Evolutionary conservation across 2,329 filamentous ascomycete genomes (phyloP).

Genomic region (Colletotrichum karsti): DNA sequence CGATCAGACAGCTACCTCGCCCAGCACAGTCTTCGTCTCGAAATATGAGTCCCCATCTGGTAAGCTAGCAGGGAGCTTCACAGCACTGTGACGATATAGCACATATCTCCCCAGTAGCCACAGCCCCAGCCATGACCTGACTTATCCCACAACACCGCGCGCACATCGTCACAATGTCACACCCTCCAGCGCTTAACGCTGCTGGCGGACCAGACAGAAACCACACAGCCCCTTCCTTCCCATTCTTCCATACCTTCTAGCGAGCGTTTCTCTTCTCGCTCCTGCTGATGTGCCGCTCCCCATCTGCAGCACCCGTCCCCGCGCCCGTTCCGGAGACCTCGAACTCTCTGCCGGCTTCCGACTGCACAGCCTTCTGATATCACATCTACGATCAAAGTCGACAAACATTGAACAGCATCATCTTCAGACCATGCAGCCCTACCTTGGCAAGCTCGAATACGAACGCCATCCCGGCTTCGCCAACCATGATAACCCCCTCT

Average conservation of each 20-base stretch:
- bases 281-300: background rate
- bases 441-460: background rate
- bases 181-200: background rate
- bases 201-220: background rate
- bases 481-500: background rate
- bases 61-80: background rate
- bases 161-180: background rate
- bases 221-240: background rate
- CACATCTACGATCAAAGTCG: background rate
- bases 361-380: background rate
- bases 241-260: background rate
- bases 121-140: slow-evolving; percentile 16
- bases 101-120: background rate
- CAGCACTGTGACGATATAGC: background rate
- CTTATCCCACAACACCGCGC: background rate
- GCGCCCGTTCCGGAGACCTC: background rate
- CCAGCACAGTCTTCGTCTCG: background rate
- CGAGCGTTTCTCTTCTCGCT: background rate
- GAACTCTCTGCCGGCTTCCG: background rate
- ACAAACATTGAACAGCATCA: background rate
- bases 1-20: no score
- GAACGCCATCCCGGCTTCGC: background rate
- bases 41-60: background rate
- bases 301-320: background rate
- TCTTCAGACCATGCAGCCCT: background rate